These are phyloP conservation scores for Saccharomyces mikatae DNA, from an alignment of 805 yeast species.

Conservation along the genomic window DNA sequence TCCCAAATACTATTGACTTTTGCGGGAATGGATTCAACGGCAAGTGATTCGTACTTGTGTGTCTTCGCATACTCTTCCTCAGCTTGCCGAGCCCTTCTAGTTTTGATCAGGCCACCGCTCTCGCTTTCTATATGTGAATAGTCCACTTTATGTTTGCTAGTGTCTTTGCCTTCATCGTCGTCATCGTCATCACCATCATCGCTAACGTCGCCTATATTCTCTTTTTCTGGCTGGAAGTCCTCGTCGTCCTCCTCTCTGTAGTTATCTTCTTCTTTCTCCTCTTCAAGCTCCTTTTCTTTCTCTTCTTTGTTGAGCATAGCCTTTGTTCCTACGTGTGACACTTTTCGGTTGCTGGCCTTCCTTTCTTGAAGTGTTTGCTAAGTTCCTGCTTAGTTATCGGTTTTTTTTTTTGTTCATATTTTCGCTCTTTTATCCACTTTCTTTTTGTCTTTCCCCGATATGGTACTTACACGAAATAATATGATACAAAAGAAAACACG, in stretches of 20 bases:
- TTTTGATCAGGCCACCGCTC: conserved; percentile 58
- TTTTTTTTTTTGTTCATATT: background rate
- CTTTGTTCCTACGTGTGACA: background rate
- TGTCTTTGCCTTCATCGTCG: conserved; percentile 29
- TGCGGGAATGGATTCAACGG: conserved; percentile 24
- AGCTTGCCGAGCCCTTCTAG: conserved; percentile 52
- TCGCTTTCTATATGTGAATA: conserved; percentile 50
- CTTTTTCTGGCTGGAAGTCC: conserved; percentile 32
- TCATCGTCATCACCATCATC: conserved; percentile 29
- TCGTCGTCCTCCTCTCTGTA: conserved; percentile 33
- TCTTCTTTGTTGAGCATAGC: conserved; percentile 4
- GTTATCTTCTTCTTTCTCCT: conserved; percentile 8
- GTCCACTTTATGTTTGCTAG: conserved; percentile 15
- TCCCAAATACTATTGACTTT: conserved; percentile 51
- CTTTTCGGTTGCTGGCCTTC: background rate
- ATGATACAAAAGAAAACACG: background rate
- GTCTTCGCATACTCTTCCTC: conserved; percentile 31
- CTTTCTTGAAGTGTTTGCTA: background rate
- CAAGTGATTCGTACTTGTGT: conserved; percentile 25
- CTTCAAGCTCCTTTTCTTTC: conserved; percentile 32
- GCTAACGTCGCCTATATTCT: conserved; percentile 22
- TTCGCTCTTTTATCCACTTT: background rate
- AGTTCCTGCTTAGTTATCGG: background rate
- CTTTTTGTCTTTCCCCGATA: background rate
- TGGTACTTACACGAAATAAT: background rate